Evolutionary conservation across 1,284 basidiomycete species (phyloP), one percentile per base, ranked within the genome.

Genomic region (Phaffia rhodozyma): DNA sequence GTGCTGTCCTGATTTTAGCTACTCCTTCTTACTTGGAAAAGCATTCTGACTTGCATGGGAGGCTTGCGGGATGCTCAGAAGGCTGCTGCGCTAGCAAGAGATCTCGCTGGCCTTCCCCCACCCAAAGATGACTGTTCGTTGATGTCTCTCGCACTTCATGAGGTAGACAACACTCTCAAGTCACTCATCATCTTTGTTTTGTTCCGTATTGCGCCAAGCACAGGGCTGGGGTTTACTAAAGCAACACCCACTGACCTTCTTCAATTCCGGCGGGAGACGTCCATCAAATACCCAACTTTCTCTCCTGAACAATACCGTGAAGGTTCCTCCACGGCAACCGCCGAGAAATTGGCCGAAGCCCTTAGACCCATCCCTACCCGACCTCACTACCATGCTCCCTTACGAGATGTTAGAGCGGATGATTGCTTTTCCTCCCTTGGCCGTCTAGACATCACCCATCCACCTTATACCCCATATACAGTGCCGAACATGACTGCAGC

Each of bases 11-110:
- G 21, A 65, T 47, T 57, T 51, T 72, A 92, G 89, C 82, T 98
- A 3, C 82, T 98, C 21, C 82, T 98, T n/a, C 83, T 98, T 1
- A 78, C 97, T 0, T 99, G 96, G 96, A 99, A 98, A 76, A 86
- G 89, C 0, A 77, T 98, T 34, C 79, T 99, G 47, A 86, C 89
- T 38, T 94, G 90, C 73, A 86, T 93, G 69, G 96, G 96, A 38
- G 96, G 96, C 3, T 82, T 93, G 68, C 83, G 86, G 66, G 94
- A 98, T 69, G 82, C 91, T 32, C 79, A 79, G 9, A 83, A 90
- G 57, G 90, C 88, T 60, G 96, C 94, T 77, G 84, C 82, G 57
- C 79, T 97, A 3, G 84, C 89, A 1, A 82, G 96, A 62, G 90
- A 97, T 70, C 80, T 96, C 69, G 84, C 81, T 29, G 85, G 85